phyloP scores from a whole-genome alignment of 2,329 filamentous ascomycete genomes.

The Stemphylium beticola region DNA sequence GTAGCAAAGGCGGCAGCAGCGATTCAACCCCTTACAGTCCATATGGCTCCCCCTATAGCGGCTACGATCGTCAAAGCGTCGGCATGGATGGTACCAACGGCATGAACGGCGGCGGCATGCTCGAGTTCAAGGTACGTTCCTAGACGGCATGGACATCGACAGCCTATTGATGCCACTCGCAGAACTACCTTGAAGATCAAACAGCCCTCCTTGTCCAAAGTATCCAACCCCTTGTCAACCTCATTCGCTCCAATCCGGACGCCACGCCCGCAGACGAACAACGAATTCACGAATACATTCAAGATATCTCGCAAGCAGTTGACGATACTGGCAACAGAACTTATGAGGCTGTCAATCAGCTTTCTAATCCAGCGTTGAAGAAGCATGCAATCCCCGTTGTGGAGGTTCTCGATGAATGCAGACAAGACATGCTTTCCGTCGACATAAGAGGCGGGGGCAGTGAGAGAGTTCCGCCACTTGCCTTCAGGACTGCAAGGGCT shows the following conservation, averaged over 20 bases:
- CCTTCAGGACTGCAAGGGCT: constrained; percentile 84
- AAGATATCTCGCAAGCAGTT: constrained; percentile 73
- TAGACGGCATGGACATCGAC: constrained; percentile 9
- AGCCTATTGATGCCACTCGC: constrained; percentile 17
- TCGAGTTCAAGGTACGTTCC: constrained; percentile 65
- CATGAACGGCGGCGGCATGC: constrained; percentile 50
- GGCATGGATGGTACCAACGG: constrained; percentile 31
- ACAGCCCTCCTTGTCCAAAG: constrained; percentile 78
- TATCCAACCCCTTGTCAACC: constrained; percentile 78
- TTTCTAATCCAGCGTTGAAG: constrained; percentile 59
- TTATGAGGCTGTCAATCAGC: constrained; percentile 55
- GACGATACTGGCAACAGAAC: constrained; percentile 72
- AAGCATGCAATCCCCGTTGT: constrained; percentile 60
- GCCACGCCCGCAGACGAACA: constrained; percentile 41
- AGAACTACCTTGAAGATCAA: constrained; percentile 83
- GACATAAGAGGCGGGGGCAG: constrained; percentile 67
- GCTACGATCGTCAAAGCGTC: constrained; percentile 43
- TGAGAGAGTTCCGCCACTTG: constrained; percentile 74
- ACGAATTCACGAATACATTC: constrained; percentile 71
- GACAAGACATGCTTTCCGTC: constrained; percentile 68
- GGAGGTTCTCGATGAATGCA: constrained; percentile 66
- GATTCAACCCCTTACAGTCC: constrained; percentile 44
- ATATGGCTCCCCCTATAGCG: constrained; percentile 47
- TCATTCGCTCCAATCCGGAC: constrained; percentile 60
- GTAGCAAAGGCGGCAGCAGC: constrained; percentile 47